Percentiles rank a stretch among this genome's conserved stretches.
Conservation (phyloP, 2,329 filamentous ascomycete species). For the Pseudocercospora fijiensis region DNA sequence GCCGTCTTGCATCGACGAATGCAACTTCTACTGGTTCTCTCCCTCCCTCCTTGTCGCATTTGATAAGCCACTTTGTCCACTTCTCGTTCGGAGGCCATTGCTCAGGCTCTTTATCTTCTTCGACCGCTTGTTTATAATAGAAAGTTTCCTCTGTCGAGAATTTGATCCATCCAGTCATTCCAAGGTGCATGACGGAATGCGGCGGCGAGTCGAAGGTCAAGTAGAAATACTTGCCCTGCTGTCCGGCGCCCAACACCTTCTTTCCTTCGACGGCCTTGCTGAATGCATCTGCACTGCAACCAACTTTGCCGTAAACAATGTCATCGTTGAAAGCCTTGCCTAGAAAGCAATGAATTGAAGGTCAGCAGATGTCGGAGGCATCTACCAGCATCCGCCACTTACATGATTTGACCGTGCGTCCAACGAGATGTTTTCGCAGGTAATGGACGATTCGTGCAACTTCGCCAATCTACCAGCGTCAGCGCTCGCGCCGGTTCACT, state of each 20-base stretch:
- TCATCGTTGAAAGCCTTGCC: constrained; percentile 69
- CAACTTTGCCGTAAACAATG: constrained; percentile 87
- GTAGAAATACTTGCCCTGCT: constrained; percentile 96
- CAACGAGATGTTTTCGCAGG: constrained; percentile 77
- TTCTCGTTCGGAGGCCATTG: constrained; percentile 84
- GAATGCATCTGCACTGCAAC: constrained; percentile 74
- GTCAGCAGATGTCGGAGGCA: background rate
- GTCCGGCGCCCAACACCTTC: constrained; percentile 68
- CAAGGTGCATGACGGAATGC: constrained; percentile 64
- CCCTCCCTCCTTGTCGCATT: constrained; percentile 45
- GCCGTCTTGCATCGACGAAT: constrained; percentile 78
- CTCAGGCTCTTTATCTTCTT: constrained; percentile 51
- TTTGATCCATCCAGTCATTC: constrained; percentile 76
- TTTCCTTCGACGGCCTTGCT: constrained; percentile 71
- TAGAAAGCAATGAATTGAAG: background rate
- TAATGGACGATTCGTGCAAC: constrained; percentile 85
- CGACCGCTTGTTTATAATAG: constrained; percentile 67
- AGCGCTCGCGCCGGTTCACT: background rate
- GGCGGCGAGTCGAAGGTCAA: constrained; percentile 74
- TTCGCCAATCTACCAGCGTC: constrained; percentile 47
- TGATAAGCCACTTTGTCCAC: constrained; percentile 83
- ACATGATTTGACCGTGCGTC: constrained; percentile 71
- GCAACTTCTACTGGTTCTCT: constrained; percentile 62
- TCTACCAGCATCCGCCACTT: background rate
- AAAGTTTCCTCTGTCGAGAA: constrained; percentile 75